Evolutionary conservation across 345 rosid species (phyloP), one percentile per base, ranked within the genome.

Genomic region (Eutrema japonicum): DNA sequence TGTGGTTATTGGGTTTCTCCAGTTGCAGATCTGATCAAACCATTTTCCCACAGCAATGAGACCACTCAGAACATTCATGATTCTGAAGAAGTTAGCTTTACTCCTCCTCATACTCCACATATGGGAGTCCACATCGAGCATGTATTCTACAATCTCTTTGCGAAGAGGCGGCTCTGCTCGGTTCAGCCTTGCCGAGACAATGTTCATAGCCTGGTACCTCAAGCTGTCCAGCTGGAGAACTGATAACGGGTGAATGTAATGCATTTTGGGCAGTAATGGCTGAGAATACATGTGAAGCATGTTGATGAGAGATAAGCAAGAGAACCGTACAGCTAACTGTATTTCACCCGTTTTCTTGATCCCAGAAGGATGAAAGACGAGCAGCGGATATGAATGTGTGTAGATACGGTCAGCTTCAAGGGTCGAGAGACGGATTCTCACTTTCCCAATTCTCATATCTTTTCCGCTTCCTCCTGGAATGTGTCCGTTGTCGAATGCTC

Each of bases 101-200:
- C 99, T 95, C 79, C 98, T 88, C 81, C 99, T 87, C 99, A 92
- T 95, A 78, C 91, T 95, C 98, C 99, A 95, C 98, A 95, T 92
- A 68, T 95, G 99, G 1, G 97, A 95, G 74, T 88, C 99, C 38
- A 95, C 96, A 78, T 95, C 99, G 3, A 95, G 92, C 99, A 95
- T 95, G 74, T 92, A 95, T 81, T 95, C 99, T 6, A 95, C 98
- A 13, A 92, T 81, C 77, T 95, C 99, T 80, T 87, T 92, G 63
- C 92, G 84, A 72, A 95, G 78, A 3, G 99, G 96, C 36, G 99
- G 99, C 81, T 95, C 99, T 16, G 98, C 96, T 0, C 99, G 77
- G 83, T 82, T 86, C 62, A 95, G 84, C 86, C 99, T 87, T 66
- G 79, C 78, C 0, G 98, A 86, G 56, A 95, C 98, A 63, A 95